A percentile compares a stretch with the other conserved stretches of the same genome.
These are phyloP conservation scores for Neospermospora avenae DNA, from an alignment of 2,329 filamentous ascomycete species.

Conservation along the genomic window DNA sequence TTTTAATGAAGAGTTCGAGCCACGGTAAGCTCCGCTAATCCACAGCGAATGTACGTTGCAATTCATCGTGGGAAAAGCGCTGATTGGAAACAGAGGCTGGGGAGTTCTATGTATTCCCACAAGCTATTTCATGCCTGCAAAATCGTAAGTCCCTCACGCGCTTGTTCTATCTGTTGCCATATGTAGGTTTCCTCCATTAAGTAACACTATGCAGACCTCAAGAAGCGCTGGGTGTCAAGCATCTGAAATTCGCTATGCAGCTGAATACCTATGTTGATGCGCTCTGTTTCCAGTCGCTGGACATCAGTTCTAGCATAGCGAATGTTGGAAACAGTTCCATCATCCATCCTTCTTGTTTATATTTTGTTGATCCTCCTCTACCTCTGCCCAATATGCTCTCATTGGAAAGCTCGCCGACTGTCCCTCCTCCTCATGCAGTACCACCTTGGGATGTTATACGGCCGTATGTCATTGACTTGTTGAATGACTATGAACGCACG, in stretches of 20 bases:
- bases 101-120: conserved; percentile 28
- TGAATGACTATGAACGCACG: background rate
- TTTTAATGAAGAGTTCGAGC: background rate
- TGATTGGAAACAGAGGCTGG: conserved; percentile 26
- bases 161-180: background rate
- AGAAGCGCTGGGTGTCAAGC: conserved; percentile 10
- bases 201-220: conserved; percentile 12
- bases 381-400: background rate
- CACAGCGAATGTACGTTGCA: background rate
- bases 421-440: background rate
- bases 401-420: background rate
- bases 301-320: conserved; percentile 6
- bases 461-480: background rate
- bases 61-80: background rate
- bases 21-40: background rate
- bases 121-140: conserved; percentile 20
- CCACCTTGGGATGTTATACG: background rate
- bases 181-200: background rate
- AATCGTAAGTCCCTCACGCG: conserved; percentile 16
- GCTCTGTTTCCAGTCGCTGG: background rate
- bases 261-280: background rate
- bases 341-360: conserved; percentile 1
- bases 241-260: background rate
- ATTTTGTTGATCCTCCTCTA: background rate
- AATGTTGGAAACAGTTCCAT: background rate